Conservation (phyloP, 2,329 filamentous ascomycete species). For the Cladosporium sp. region DNA sequence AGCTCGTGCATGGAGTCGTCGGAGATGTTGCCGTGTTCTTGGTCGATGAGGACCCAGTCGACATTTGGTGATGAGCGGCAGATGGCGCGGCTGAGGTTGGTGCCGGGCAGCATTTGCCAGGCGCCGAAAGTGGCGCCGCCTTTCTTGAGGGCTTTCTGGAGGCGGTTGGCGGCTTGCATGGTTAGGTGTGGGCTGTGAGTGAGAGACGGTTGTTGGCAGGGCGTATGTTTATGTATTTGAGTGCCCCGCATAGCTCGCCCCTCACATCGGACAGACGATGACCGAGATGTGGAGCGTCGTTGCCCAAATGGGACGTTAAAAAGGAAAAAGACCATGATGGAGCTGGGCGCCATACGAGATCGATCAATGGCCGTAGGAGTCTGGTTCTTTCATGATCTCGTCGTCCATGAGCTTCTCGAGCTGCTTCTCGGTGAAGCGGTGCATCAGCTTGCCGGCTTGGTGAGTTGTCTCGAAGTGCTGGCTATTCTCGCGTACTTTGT, state of each 20-base stretch:
- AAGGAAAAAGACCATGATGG: conserved; percentile 10
- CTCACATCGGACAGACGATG: conserved; percentile 1
- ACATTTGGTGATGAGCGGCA: conserved; percentile 56
- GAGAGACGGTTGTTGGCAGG: not conserved
- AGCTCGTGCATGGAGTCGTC: conserved; percentile 57
- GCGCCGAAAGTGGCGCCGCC: conserved; percentile 55
- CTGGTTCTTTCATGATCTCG: conserved; percentile 34
- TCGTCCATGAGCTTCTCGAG: conserved; percentile 69
- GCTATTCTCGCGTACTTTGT: conserved; percentile 53
- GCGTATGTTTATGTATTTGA: not conserved
- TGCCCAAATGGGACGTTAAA: not conserved
- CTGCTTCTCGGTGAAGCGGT: conserved; percentile 68
- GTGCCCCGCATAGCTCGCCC: not conserved
- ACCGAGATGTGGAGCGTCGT: conserved; percentile 18
- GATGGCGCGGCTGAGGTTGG: conserved; percentile 55
- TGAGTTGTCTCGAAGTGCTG: conserved; percentile 58
- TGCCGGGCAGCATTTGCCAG: conserved; percentile 58
- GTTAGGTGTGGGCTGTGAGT: conserved; percentile 18
- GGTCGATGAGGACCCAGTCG: conserved; percentile 48
- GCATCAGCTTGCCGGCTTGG: conserved; percentile 72
- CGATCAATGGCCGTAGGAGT: conserved; percentile 16
- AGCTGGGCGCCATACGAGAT: not conserved
- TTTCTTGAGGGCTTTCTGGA: conserved; percentile 53
- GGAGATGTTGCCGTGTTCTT: conserved; percentile 58
- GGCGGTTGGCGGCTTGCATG: conserved; percentile 57